phyloP scores from a whole-genome alignment of 192 early-diverging fungal species.

The Umbelopsis ramanniana region DNA sequence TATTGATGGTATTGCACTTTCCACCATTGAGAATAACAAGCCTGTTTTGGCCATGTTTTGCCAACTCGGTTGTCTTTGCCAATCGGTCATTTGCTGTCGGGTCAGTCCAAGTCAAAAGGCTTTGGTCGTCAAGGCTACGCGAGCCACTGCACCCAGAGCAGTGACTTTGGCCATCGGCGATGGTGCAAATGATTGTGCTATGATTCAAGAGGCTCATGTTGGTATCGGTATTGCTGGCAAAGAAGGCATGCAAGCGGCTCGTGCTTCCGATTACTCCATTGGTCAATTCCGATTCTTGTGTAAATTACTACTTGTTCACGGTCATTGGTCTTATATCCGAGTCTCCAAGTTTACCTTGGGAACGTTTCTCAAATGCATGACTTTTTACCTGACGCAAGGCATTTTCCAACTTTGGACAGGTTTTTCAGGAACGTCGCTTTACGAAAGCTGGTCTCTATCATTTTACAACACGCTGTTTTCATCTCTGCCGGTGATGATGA shows the following conservation, averaged over 20 bases:
- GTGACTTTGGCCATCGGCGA: conserved; percentile 89
- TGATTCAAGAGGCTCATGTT: conserved; percentile 94
- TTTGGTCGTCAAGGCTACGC: conserved; percentile 76
- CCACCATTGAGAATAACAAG: conserved; percentile 50
- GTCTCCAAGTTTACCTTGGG: conserved; percentile 81
- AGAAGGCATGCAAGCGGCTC: conserved; percentile 87
- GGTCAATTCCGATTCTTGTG: conserved; percentile 87
- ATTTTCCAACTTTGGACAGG: conserved; percentile 79
- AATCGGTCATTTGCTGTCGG: conserved; percentile 89
- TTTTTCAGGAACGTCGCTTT: conserved; percentile 73
- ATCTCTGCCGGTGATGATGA: conserved; percentile 75
- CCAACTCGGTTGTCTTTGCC: conserved; percentile 73
- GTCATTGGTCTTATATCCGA: conserved; percentile 85
- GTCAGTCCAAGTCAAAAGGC: conserved; percentile 92
- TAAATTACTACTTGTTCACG: conserved; percentile 83
- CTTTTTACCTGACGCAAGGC: conserved; percentile 76
- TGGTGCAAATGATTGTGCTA: conserved; percentile 94
- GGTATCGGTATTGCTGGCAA: conserved; percentile 91
- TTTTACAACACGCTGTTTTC: conserved; percentile 88
- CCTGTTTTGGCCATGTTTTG: conserved; percentile 67
- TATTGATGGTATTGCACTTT: conserved; percentile 47
- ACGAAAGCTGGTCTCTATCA: conserved; percentile 78
- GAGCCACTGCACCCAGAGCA: conserved; percentile 45
- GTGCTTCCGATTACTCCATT: conserved; percentile 89
- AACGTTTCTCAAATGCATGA: conserved; percentile 90